Evolutionary conservation across 2,329 filamentous ascomycete genomes (phyloP).

Genomic region (Neopestalotiopsis clavispora): DNA sequence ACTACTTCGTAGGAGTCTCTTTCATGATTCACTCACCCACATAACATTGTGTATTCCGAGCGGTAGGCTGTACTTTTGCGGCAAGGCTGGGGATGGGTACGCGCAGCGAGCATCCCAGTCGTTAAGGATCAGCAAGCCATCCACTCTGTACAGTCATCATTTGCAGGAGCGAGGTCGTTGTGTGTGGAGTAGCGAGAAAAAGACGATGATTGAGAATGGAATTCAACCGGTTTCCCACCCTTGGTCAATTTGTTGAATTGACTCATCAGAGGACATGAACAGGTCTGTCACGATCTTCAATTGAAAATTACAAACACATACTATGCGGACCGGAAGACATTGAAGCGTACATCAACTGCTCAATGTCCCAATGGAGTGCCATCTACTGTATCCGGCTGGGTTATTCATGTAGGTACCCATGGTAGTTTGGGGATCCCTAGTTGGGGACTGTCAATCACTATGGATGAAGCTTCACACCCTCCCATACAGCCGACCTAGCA

Average conservation of each 20-base stretch:
- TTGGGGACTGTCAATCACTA: background rate
- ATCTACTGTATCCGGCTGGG: background rate
- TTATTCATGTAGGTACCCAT: background rate
- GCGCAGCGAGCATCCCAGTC: constrained; percentile 1
- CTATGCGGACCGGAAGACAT: background rate
- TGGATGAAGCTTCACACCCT: background rate
- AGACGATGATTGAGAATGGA: background rate
- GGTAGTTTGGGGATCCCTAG: background rate
- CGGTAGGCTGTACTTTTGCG: background rate
- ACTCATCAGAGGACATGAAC: too few species aligned
- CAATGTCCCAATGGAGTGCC: background rate
- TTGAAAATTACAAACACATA: background rate
- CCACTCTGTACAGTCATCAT: background rate
- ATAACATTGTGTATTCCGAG: background rate
- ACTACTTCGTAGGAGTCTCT: background rate
- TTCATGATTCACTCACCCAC: background rate
- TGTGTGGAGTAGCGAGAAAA: background rate
- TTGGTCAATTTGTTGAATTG: background rate
- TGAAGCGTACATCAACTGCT: background rate
- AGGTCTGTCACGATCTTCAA: too few species aligned
- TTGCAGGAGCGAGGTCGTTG: background rate
- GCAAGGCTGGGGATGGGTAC: constrained; percentile 1
- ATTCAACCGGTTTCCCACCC: background rate
- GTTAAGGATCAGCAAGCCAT: background rate
- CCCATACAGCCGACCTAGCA: background rate